These are phyloP conservation scores for Tylopilus sp. DNA, from an alignment of 768 basidiomycete genomes.

Conservation along the genomic window DNA sequence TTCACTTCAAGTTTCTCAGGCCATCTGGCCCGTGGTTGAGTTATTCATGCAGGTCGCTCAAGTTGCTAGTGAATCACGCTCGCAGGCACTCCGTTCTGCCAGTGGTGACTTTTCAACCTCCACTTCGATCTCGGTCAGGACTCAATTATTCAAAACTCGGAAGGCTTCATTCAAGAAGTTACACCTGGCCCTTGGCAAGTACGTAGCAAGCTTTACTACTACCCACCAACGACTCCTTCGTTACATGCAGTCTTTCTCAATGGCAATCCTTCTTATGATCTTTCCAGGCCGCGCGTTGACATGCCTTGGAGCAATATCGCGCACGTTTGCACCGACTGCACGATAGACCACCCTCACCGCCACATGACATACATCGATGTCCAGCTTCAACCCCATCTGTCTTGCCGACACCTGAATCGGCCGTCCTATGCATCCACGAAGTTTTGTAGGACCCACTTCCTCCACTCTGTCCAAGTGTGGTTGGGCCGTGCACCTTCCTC, in stretches of 20 bases:
- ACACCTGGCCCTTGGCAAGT: too few species aligned
- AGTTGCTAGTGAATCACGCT: too few species aligned
- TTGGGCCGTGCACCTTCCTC: slow-evolving; percentile 25
- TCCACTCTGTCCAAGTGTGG: not conserved
- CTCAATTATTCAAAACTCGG: too few species aligned
- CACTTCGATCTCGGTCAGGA: too few species aligned
- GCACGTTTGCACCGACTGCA: slow-evolving; percentile 1
- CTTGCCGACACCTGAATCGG: not conserved
- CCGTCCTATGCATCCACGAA: not conserved
- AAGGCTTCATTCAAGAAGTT: too few species aligned
- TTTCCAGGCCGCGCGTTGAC: not conserved
- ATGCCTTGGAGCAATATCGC: slow-evolving; percentile 1
- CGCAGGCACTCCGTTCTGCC: too few species aligned
- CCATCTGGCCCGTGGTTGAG: too few species aligned
- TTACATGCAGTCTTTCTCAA: not conserved
- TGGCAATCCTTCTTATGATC: not conserved
- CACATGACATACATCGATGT: not conserved
- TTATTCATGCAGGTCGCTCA: too few species aligned
- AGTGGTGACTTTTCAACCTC: too few species aligned
- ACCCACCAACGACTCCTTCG: too few species aligned
- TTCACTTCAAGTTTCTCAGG: too few species aligned
- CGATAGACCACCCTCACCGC: not conserved
- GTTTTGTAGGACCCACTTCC: not conserved
- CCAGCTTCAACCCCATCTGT: not conserved
- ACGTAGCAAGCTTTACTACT: too few species aligned